Evolutionary conservation across 75 land plant genomes (phyloP).

Genomic region (Sequoiadendron giganteum): DNA sequence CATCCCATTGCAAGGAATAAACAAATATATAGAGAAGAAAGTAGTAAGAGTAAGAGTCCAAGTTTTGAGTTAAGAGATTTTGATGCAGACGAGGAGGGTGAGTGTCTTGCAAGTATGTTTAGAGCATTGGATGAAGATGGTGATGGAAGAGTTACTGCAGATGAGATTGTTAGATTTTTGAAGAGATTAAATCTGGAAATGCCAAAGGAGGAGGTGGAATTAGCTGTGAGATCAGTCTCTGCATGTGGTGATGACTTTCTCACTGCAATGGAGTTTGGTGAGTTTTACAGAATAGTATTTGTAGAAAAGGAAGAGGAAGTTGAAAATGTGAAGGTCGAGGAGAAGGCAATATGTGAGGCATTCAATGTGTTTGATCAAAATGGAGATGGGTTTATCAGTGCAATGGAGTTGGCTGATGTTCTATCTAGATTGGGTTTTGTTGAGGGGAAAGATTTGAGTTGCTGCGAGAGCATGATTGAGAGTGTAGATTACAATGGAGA

Average conservation of each 20-base stretch:
- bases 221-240: background rate
- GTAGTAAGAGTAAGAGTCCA: too few species aligned
- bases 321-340: background rate
- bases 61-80: too few species aligned
- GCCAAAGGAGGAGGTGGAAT: constrained; percentile 1
- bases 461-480: constrained; percentile 45
- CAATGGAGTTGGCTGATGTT: constrained; percentile 39
- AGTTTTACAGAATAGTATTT: background rate
- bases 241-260: background rate
- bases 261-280: background rate
- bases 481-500: constrained; percentile 44
- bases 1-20: too few species aligned
- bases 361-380: constrained; percentile 57
- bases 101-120: too few species aligned
- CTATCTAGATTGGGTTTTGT: constrained; percentile 29
- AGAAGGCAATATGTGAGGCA: constrained; percentile 19
- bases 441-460: constrained; percentile 19
- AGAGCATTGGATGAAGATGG: too few species aligned
- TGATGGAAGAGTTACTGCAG: too few species aligned
- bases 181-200: too few species aligned
- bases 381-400: constrained; percentile 56
- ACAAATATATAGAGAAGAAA: too few species aligned
- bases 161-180: too few species aligned
- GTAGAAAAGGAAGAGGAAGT: background rate
- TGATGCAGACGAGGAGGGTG: too few species aligned